phyloP scores from a whole-genome alignment of 129 eudicot genomes.

The Tagetes erecta region DNA sequence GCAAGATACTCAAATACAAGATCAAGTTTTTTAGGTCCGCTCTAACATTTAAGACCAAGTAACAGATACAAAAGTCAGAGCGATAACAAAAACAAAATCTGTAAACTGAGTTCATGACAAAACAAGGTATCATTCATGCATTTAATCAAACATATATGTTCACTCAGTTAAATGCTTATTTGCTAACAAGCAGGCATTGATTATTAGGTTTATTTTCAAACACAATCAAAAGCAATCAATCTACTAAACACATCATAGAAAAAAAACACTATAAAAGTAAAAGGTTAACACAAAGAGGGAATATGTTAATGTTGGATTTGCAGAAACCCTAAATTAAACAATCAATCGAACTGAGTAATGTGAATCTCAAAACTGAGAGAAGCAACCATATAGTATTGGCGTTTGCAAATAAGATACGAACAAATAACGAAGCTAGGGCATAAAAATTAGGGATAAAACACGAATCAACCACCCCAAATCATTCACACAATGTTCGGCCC shows the following conservation, averaged over 20 bases:
- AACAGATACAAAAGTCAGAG: not conserved
- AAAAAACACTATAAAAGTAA: not conserved
- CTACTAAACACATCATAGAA: not conserved
- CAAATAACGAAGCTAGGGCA: not conserved
- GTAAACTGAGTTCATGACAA: not conserved
- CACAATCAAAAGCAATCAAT: not conserved
- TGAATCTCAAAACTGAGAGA: not conserved
- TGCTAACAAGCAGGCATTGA: not conserved
- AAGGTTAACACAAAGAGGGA: not conserved
- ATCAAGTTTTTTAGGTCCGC: not conserved
- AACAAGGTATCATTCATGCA: not conserved
- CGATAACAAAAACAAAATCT: not conserved
- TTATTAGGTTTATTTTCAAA: not conserved
- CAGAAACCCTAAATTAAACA: slow-evolving; percentile 11
- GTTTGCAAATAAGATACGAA: not conserved
- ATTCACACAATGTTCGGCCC: not conserved
- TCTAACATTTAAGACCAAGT: not conserved
- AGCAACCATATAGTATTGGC: not conserved
- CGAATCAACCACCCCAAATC: not conserved
- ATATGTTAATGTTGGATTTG: not conserved
- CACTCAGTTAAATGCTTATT: not conserved
- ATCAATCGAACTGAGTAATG: not conserved
- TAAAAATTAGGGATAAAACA: not conserved
- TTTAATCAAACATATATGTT: not conserved
- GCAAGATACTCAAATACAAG: not conserved